Evolutionary conservation across 2,329 filamentous ascomycete genomes (phyloP), one percentile per base, ranked within the genome.

Genomic region (Fusarium algeriense): DNA sequence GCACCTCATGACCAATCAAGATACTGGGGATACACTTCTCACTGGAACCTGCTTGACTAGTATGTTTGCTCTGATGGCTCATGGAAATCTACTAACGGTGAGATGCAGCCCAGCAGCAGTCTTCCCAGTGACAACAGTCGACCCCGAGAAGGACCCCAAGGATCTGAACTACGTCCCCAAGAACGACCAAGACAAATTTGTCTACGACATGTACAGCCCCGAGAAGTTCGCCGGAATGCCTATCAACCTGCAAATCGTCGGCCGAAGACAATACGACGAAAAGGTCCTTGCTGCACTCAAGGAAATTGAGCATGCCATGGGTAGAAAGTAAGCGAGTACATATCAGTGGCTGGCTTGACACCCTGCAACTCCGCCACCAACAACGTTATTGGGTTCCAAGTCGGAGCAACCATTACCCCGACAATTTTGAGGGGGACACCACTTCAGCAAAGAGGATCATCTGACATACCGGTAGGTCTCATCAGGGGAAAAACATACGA

Each of bases 1-100:
- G 62, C 80, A 64, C 68, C 89, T 68, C 78, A 88, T 69, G 79
- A 80, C 7, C 72, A 78, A 13, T 79, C 77, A 6, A 76, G 78
- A 74, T 91, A 76, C 82, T 93, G 90, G 89, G 86, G 85, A 3
- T 93, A 93, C 71, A 91, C 89, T 0, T 81, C 85, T 1, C 86
- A 90, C 67, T 93, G 90, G 89, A 93, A 93, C 75, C 73, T 92
- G 44, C 84, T 93, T 3, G 90, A 93, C 77, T 92, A 91, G 62
- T 65, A 45, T 8, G 62, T 35, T 2, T 7, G 2, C 3, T 2
- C 14, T 35, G 4, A 5, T 7, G 9, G 19, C 13, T 15, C 1
- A 1, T 13, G 5, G 17, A 26, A 23, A 6, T 23, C 28, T 1
- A 4, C 60, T 65, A 12, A 65, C 44, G 6, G 1, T 12, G 2